phyloP scores from a whole-genome alignment of 1,139 yeast genomes.

The Pichia sp. region DNA sequence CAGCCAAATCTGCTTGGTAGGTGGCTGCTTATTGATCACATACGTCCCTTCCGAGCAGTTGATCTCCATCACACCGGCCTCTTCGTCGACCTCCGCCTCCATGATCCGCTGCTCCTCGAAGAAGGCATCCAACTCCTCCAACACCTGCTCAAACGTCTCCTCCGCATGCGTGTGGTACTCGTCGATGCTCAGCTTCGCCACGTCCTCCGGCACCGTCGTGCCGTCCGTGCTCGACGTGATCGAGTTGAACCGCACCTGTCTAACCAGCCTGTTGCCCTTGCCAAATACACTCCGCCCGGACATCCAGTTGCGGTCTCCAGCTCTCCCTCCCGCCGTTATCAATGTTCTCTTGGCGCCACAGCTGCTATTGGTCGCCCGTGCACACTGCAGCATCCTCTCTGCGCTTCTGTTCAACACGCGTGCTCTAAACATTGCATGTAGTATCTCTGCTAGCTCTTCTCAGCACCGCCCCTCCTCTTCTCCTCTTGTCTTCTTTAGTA shows the following conservation, averaged over 20 bases:
- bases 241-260: constrained; percentile 21
- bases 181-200: constrained; percentile 41
- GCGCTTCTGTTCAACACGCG: background rate
- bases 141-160: constrained; percentile 57
- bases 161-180: constrained; percentile 60
- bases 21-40: constrained; percentile 90
- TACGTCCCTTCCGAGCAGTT: constrained; percentile 70
- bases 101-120: constrained; percentile 49
- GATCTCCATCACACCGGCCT: constrained; percentile 75
- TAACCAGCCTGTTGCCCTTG: background rate
- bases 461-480: background rate
- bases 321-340: background rate
- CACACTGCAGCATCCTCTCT: background rate
- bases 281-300: background rate
- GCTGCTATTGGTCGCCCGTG: background rate
- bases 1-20: constrained; percentile 89
- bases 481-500: background rate
- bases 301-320: background rate
- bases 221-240: constrained; percentile 44
- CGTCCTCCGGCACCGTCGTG: constrained; percentile 44
- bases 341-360: background rate
- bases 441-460: background rate
- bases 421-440: background rate
- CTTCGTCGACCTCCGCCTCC: constrained; percentile 70
- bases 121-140: constrained; percentile 60